These are phyloP conservation scores for Cavenderia fasciculata DNA, from an alignment of 78 protist species.

Conservation along the genomic window DNA sequence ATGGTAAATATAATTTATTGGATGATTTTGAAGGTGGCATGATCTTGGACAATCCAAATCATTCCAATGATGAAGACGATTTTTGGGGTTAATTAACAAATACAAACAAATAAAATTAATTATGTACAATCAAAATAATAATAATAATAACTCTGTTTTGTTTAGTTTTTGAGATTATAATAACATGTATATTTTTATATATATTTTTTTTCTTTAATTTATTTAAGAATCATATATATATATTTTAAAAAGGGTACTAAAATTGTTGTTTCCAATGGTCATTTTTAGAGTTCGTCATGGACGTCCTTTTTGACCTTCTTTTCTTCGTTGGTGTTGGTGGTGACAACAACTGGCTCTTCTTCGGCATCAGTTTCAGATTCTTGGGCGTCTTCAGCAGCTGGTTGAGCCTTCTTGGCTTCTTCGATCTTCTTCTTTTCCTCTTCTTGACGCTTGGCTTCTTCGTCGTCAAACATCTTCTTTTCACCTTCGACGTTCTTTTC, in stretches of 20 bases:
- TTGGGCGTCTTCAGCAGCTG: slow-evolving; percentile 50
- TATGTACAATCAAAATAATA: no score
- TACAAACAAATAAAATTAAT: no score
- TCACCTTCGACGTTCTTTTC: slow-evolving; percentile 74
- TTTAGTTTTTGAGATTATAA: no score
- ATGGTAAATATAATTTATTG: background rate
- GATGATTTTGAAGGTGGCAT: slow-evolving; percentile 10
- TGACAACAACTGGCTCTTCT: slow-evolving; percentile 19
- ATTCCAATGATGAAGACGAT: no score
- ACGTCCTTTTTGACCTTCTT: slow-evolving; percentile 42
- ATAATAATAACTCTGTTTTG: no score
- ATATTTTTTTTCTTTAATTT: no score
- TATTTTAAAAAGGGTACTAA: no score
- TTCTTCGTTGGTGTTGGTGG: background rate
- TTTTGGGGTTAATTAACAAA: no score
- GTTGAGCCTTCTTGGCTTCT: slow-evolving; percentile 22
- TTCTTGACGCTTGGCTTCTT: slow-evolving; percentile 39
- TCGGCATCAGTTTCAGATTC: slow-evolving; percentile 35
- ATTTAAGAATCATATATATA: no score
- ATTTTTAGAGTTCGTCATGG: slow-evolving; percentile 84
- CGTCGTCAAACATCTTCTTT: slow-evolving; percentile 82
- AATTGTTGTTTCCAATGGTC: no score
- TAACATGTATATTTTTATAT: no score
- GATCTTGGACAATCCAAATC: no score
- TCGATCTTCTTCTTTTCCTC: slow-evolving; percentile 64